A percentile compares a stretch with the other conserved stretches of the same genome.
phyloP scores from a whole-genome alignment of 495 filamentous ascomycete genomes.

The Aspergillus funiculosus region DNA sequence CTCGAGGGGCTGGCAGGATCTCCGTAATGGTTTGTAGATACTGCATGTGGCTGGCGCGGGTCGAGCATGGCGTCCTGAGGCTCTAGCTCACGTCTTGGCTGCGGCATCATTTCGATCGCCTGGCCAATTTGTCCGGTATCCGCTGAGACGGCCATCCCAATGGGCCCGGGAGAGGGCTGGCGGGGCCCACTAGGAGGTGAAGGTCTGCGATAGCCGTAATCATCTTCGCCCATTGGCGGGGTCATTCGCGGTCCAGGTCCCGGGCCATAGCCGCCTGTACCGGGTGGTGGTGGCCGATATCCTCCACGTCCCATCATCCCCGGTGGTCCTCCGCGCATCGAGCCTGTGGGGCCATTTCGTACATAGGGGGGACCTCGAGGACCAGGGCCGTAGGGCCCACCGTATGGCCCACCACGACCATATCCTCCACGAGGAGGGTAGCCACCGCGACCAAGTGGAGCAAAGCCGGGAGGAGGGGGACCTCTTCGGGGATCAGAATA shows the following conservation, averaged over 20 bases:
- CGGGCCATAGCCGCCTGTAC: constrained; percentile 40
- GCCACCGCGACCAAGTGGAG: constrained; percentile 49
- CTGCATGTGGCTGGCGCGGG: constrained; percentile 54
- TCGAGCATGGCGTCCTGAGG: constrained; percentile 59
- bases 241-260: constrained; percentile 24
- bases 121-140: constrained; percentile 56
- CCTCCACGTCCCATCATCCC: constrained; percentile 46
- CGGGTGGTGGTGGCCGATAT: constrained; percentile 50
- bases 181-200: constrained; percentile 27
- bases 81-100: constrained; percentile 32
- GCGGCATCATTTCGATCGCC: constrained; percentile 75
- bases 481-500: constrained; percentile 52
- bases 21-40: constrained; percentile 25
- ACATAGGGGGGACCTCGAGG: constrained; percentile 34
- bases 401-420: constrained; percentile 50
- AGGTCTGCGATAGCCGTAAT: constrained; percentile 27
- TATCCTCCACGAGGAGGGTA: constrained; percentile 55
- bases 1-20: constrained; percentile 54
- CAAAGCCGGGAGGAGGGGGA: constrained; percentile 44
- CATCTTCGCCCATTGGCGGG: constrained; percentile 28
- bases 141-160: constrained; percentile 45
- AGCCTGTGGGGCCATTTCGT: constrained; percentile 34
- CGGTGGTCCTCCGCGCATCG: constrained; percentile 29
- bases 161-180: constrained; percentile 54
- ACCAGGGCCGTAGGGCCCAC: constrained; percentile 25